Evolutionary conservation across 1,139 yeast genomes (phyloP), one percentile per base, ranked within the genome.

Genomic region (Candida tropicalis): DNA sequence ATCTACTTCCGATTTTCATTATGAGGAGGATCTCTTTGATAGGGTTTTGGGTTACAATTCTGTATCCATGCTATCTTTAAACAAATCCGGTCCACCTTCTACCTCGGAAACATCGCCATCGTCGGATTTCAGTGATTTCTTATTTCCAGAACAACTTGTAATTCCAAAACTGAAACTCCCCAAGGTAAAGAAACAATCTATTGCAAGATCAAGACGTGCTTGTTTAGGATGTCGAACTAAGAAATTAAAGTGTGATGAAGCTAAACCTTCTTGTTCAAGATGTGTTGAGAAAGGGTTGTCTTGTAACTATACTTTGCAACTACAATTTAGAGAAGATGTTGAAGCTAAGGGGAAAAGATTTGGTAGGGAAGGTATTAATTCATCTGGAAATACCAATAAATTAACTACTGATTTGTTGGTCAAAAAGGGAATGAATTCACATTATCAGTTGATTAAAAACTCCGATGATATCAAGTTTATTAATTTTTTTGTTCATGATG

Each of bases 241-340:
- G 41, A 57, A 69, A 41, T 55, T 62, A 34, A 75, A 74, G 55
- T 75, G 80, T 57, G 79, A 75, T 49, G 79, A 74, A 52, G 44
- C 48, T 16, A 73, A 71, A 44, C 80, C 79, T 1, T 51, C 56
- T 6, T 75, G 80, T 44, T 42, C 60, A 12, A 59, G 68, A 38
- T 75, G 80, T 52, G 34, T 48, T 7, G 56, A 58, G 28, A 60
- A 57, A 41, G 60, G 61, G 11, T 55, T 60, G 13, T 52, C 48
- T 8, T 73, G 77, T 52, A 60, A 58, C 12, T 61, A 68, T 43
- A 51, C 49, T 40, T 47, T 58, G 37, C 53, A 44, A 5, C 51
- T 64, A 22, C 65, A 62, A 44, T 65, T 63, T 44, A 49, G 62
- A 35, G 68, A 64, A 39, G 70, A 65, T 47, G 55, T 62, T 25